Evolutionary conservation across 352 stramenopile genomes (phyloP).

Genomic region (Globisporangium yorkense): DNA sequence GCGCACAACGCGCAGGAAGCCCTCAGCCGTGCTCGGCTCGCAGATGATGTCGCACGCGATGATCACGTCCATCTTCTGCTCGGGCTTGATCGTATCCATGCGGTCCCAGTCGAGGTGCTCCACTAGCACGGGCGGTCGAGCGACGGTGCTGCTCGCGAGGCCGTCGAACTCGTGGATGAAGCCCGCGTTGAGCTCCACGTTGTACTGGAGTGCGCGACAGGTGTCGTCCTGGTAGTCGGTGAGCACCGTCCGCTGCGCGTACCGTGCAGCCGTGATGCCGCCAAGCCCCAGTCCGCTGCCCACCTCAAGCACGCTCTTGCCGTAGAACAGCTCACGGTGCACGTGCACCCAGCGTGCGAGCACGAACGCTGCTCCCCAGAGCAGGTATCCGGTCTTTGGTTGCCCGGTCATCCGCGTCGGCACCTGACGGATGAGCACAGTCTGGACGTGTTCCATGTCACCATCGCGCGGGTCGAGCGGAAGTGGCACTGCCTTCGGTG

Average conservation of each 20-base stretch:
- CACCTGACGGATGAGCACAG: conserved; percentile 78
- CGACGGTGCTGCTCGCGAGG: background rate
- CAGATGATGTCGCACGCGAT: conserved; percentile 88
- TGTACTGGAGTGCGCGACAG: conserved; percentile 68
- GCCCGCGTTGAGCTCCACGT: conserved; percentile 62
- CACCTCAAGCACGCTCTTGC: conserved; percentile 74
- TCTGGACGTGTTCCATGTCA: conserved; percentile 18
- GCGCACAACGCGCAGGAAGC: conserved; percentile 75
- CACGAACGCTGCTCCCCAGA: conserved; percentile 80
- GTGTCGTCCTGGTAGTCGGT: conserved; percentile 86
- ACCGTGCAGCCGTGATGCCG: conserved; percentile 70
- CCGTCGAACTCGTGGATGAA: conserved; percentile 67
- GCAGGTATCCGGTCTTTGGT: conserved; percentile 78
- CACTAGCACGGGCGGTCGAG: conserved; percentile 47
- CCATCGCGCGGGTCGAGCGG: conserved; percentile 57
- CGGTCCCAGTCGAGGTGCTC: conserved; percentile 74
- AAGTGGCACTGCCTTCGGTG: conserved; percentile 46
- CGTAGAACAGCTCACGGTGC: conserved; percentile 64
- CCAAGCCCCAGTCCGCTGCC: conserved; percentile 76
- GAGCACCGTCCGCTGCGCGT: conserved; percentile 51
- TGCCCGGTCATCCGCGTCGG: conserved; percentile 81
- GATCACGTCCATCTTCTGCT: conserved; percentile 65
- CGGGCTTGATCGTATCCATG: conserved; percentile 51
- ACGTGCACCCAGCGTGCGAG: conserved; percentile 78
- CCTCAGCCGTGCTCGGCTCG: conserved; percentile 79